Conservation (phyloP, 768 basidiomycete genomes). For the Amanita pallidorosea region DNA sequence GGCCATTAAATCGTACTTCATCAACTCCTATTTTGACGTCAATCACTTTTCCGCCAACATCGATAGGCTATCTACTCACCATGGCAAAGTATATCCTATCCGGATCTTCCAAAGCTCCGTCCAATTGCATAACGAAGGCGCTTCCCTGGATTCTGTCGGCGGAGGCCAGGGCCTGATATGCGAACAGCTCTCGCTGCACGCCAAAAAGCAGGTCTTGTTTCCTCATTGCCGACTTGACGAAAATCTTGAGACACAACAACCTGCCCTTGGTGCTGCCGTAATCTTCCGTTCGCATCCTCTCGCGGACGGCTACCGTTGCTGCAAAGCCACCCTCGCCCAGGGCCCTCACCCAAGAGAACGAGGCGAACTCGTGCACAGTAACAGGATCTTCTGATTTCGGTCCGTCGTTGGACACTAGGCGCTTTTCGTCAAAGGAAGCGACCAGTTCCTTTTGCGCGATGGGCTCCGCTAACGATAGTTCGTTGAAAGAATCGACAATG, state of each 20-base stretch:
- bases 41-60: background rate
- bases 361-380: background rate
- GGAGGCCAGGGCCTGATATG: slow-evolving; percentile 22
- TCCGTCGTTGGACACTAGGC: background rate
- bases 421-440: background rate
- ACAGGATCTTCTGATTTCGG: background rate
- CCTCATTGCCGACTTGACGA: slow-evolving; percentile 12
- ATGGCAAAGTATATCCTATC: slow-evolving; percentile 24
- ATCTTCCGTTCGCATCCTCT: background rate
- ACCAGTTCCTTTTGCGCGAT: background rate
- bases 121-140: slow-evolving; percentile 27
- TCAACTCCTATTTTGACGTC: slow-evolving; percentile 19
- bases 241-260: slow-evolving; percentile 28
- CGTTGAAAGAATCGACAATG: background rate
- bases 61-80: slow-evolving; percentile 15
- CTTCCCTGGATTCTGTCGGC: slow-evolving; percentile 13
- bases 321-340: slow-evolving; percentile 3
- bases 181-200: slow-evolving; percentile 20
- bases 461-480: background rate
- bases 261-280: background rate
- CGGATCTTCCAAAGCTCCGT: slow-evolving; percentile 22
- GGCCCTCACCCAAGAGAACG: slow-evolving; percentile 3
- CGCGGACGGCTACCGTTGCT: slow-evolving; percentile 3
- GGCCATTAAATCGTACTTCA: slow-evolving; percentile 24
- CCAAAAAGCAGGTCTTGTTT: slow-evolving; percentile 7